phyloP scores from a whole-genome alignment of 305 asterid genomes.

The Rubia balearica region DNA sequence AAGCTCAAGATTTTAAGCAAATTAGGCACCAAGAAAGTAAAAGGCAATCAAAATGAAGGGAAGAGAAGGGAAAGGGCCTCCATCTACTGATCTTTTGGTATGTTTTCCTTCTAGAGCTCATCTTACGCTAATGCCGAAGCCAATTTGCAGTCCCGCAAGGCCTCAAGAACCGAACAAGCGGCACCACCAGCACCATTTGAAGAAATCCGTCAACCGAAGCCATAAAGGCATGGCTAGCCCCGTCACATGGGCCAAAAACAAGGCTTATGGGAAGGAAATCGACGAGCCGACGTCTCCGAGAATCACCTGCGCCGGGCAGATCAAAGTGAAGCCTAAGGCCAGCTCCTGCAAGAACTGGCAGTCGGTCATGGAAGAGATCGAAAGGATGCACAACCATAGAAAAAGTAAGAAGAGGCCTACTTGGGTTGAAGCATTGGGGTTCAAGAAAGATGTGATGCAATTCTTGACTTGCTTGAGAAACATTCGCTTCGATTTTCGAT shows the following conservation, averaged over 20 bases:
- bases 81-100: constrained; percentile 68
- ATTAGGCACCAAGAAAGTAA: not conserved
- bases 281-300: constrained; percentile 82
- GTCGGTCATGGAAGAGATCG: constrained; percentile 92
- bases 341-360: constrained; percentile 75
- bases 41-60: constrained; percentile 47
- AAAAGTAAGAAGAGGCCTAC: constrained; percentile 38
- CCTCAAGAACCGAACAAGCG: constrained; percentile 34
- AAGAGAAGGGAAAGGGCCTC: constrained; percentile 70
- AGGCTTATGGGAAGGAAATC: constrained; percentile 31
- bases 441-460: constrained; percentile 72
- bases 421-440: constrained; percentile 58
- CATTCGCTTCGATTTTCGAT: constrained; percentile 69
- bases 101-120: constrained; percentile 86
- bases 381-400: constrained; percentile 50
- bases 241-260: constrained; percentile 41
- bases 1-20: constrained; percentile 15
- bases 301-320: constrained; percentile 87
- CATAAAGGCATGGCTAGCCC: constrained; percentile 42
- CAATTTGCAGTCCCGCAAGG: constrained; percentile 73
- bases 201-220: constrained; percentile 25
- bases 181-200: constrained; percentile 31
- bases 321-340: constrained; percentile 51
- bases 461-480: constrained; percentile 65
- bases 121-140: constrained; percentile 63